A percentile compares a stretch with the other conserved stretches of the same genome.
These are phyloP conservation scores for Plasmodium cynomolgi DNA, from an alignment of 169 alveolate species.

Conservation along the genomic window DNA sequence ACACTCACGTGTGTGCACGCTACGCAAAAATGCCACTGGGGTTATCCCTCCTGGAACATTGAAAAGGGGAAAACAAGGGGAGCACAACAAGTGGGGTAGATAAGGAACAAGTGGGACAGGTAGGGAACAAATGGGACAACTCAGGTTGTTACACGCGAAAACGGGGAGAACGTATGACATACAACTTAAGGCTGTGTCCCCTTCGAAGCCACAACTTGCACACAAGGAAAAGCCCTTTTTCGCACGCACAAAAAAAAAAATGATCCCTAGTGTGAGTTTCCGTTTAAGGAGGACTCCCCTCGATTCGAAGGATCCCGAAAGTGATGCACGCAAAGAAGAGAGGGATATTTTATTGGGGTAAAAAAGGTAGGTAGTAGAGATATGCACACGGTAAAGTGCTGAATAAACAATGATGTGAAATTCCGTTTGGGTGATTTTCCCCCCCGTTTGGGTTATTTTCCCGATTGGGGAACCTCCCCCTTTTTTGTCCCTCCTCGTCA, in stretches of 20 bases:
- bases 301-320: not conserved
- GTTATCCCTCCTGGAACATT: not conserved
- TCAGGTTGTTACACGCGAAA: not conserved
- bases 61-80: not conserved
- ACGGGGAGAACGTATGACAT: not conserved
- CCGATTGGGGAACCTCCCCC: not conserved
- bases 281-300: not conserved
- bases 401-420: not conserved
- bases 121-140: not conserved
- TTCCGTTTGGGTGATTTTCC: not conserved
- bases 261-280: not conserved
- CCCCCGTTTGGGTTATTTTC: not conserved
- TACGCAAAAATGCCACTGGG: not conserved
- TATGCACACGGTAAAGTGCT: not conserved
- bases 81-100: not conserved
- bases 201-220: not conserved
- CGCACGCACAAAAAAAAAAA: not conserved
- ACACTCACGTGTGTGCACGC: not conserved
- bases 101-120: not conserved
- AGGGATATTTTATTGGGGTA: not conserved
- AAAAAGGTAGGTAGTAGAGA: not conserved
- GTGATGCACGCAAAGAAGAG: not conserved
- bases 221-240: not conserved
- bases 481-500: not conserved
- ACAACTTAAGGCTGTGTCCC: not conserved